These are phyloP conservation scores for Hippophae rhamnoides DNA, from an alignment of 306 rosid genomes.

Conservation along the genomic window DNA sequence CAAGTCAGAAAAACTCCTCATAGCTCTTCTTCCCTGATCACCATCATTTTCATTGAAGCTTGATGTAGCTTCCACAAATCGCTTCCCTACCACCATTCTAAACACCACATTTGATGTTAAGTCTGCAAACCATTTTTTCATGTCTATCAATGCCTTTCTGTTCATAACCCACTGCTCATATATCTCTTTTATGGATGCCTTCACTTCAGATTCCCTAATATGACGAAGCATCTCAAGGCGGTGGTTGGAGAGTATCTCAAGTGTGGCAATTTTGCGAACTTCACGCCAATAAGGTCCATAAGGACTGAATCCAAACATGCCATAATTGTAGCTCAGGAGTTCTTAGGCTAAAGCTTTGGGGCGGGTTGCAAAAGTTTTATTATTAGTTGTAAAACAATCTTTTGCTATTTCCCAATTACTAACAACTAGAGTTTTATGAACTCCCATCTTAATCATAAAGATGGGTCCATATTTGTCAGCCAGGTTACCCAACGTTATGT, in stretches of 20 bases:
- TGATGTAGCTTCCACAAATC: not conserved
- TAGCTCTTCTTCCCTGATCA: not conserved
- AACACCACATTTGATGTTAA: slow-evolving; percentile 8
- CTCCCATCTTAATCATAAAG: slow-evolving; percentile 13
- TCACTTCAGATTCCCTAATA: slow-evolving; percentile 11
- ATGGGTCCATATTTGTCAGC: slow-evolving; percentile 25
- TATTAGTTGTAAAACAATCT: slow-evolving; percentile 23
- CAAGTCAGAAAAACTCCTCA: slow-evolving; percentile 9
- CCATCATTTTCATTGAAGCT: not conserved
- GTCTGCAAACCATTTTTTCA: slow-evolving; percentile 23
- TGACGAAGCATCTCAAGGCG: slow-evolving; percentile 9
- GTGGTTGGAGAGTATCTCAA: slow-evolving; percentile 17
- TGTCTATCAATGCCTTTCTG: slow-evolving; percentile 2
- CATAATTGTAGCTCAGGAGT: slow-evolving; percentile 13
- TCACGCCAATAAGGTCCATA: slow-evolving; percentile 26
- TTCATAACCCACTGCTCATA: slow-evolving; percentile 4
- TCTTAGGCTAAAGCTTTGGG: slow-evolving; percentile 9
- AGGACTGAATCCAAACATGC: slow-evolving; percentile 18
- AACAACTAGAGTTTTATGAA: slow-evolving; percentile 2
- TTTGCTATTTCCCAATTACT: slow-evolving; percentile 12
- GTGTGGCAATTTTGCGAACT: slow-evolving; percentile 16
- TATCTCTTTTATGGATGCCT: not conserved
- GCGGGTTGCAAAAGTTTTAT: slow-evolving; percentile 14
- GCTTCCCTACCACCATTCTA: slow-evolving; percentile 18
- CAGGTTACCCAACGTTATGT: slow-evolving; percentile 16